Evolutionary conservation across 371 early-diverging fungal species (phyloP), one percentile per base, ranked within the genome.

Genomic region (Lichtheimia ramosa): DNA sequence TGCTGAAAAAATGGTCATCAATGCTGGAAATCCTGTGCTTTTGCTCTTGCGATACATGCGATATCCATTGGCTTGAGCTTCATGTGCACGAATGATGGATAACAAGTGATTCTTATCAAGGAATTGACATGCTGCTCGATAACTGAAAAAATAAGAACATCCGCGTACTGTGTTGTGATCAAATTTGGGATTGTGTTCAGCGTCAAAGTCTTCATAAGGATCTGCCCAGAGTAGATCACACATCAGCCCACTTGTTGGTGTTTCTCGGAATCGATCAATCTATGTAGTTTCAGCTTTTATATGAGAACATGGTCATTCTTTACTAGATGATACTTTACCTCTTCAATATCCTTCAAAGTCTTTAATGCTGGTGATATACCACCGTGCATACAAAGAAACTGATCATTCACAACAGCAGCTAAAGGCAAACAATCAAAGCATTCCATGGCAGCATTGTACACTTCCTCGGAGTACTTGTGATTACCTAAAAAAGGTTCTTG

Each of bases 141-240:
- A 94, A 72, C 89, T 92, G 62, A 86, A 92, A 65, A 92, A 96
- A 74, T 94, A 97, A 1, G 96, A 96, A 64, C 97, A 97, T 1
- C 97, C 97, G 58, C 99, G 83, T 20, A 94, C 93, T 55, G 88
- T 83, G 68, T 97, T 96, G 78, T 93, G 93, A 28, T 90, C 75
- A 69, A 93, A 98, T 43, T 83, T 81, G 54, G 92, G 92, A 51
- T 83, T 82, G 8, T 84, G 88, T 52, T 87, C 83, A 67, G 96
- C 96, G 62, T 91, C 96, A 85, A 92, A 96, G 59, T 94, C 96
- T 68, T 94, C 96, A 55, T 89, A 74, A 28, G 99, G 99, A 75
- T 99, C 99, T 3, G 98, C 89, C 99, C 99, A 99, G 42, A 99
- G 77, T 15, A 97, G 70, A 83, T 99, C 99, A 69, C 97, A 95